Conservation (phyloP, 2,329 filamentous ascomycete genomes). For the Elsinoe fawcettii region DNA sequence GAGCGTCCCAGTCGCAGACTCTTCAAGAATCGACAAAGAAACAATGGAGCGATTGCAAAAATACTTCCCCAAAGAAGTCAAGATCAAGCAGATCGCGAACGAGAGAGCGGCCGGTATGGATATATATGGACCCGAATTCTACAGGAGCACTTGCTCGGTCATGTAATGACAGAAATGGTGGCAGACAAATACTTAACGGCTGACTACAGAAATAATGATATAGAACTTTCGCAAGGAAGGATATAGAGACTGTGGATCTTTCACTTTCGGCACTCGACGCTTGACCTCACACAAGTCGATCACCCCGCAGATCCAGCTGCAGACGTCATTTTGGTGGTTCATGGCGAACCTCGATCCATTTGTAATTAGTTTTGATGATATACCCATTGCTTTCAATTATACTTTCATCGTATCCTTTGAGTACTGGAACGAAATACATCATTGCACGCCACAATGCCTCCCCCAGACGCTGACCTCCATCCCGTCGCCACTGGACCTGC, state of each 20-base stretch:
- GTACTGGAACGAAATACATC: no score
- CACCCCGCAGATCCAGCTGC: constrained; percentile 11
- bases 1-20: constrained; percentile 62
- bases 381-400: neutral
- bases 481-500: constrained; percentile 40
- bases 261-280: neutral
- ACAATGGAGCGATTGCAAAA: constrained; percentile 62
- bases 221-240: neutral
- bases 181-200: no score
- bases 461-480: constrained; percentile 38
- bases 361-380: neutral
- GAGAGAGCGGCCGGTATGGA: constrained; percentile 62
- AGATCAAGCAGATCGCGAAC: constrained; percentile 54
- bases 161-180: constrained; percentile 24
- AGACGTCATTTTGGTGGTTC: constrained; percentile 8
- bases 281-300: neutral
- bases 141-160: constrained; percentile 25
- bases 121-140: constrained; percentile 30
- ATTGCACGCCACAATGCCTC: constrained; percentile 15
- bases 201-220: neutral
- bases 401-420: no score
- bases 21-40: constrained; percentile 60
- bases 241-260: neutral
- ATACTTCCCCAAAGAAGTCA: constrained; percentile 70
- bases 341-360: neutral